phyloP scores from a whole-genome alignment of 2,329 filamentous ascomycete genomes.

The Microthyrium microscopicum region DNA sequence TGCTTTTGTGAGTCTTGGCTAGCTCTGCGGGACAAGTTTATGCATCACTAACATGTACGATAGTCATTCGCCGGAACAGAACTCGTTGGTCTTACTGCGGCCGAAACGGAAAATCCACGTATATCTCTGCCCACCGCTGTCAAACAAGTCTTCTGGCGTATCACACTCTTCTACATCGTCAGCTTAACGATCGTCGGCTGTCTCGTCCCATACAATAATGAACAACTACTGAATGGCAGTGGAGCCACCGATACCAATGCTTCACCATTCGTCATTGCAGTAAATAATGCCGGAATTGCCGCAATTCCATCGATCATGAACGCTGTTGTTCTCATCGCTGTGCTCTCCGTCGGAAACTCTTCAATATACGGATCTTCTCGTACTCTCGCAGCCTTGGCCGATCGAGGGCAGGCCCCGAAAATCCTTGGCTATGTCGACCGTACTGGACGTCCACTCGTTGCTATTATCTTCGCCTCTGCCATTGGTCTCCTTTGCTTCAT shows the following conservation, averaged over 20 bases:
- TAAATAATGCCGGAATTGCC: conserved; percentile 64
- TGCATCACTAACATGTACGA: too few relatives aligned
- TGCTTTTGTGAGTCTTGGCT: too few relatives aligned
- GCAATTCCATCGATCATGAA: conserved; percentile 84
- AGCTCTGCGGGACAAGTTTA: too few relatives aligned
- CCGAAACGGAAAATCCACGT: conserved; percentile 61
- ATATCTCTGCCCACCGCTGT: conserved; percentile 73
- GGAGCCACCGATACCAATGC: conserved; percentile 51
- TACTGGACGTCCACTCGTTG: conserved; percentile 41
- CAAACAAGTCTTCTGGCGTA: conserved; percentile 93
- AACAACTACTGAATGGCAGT: conserved; percentile 40
- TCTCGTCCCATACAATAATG: conserved; percentile 58
- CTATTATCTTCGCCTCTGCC: conserved; percentile 34
- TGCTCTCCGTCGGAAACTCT: conserved; percentile 81
- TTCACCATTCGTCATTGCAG: conserved; percentile 88
- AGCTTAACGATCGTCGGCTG: conserved; percentile 67
- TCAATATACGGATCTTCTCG: conserved; percentile 82
- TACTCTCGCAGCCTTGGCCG: conserved; percentile 75
- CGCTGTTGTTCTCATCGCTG: conserved; percentile 79
- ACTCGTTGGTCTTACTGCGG: conserved; percentile 58
- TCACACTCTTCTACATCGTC: conserved; percentile 63
- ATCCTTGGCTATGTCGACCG: conserved; percentile 45
- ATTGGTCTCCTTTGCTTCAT: conserved; percentile 46
- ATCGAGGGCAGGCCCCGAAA: conserved; percentile 47
- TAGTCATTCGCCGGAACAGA: conserved; percentile 65